Evolutionary conservation across 2,329 filamentous ascomycete genomes (phyloP), one percentile per base, ranked within the genome.

Genomic region (Pestalotiopsis sp.): DNA sequence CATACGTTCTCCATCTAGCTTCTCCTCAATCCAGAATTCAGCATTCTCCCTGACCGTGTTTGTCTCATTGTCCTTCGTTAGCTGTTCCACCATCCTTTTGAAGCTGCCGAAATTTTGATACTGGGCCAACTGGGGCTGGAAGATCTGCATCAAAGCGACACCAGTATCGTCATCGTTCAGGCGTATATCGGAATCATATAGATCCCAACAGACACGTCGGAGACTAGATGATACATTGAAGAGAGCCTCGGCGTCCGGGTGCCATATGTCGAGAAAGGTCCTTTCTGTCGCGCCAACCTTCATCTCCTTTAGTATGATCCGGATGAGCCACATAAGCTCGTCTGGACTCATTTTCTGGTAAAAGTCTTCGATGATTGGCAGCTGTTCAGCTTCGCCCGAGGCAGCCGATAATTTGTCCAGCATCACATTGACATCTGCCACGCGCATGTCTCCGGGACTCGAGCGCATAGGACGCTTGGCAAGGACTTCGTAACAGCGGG

Each of bases 1-100:
- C 91, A 99, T 98, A 31, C 96, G 89, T 81, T 99, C 96, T 1
- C 96, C 96, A 73, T 99, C 96, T 9, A 99, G 84, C 80, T 99
- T 99, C 81, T 99, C 96, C 79, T 99, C 96, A 62, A 98, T 96
- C 94, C 95, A 98, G 76, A 97, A 99, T 9, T 92, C 89, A 0
- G 87, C 84, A 20, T 14, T 31, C n/a, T 39, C 59, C 5, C n/a
- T 36, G 25, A 38, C 20, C 66, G 97, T 91, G 0, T 93, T 90
- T 27, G 91, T 87, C 91, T 0, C 85, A 2, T 89, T 87, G 80
- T 72, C 72, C 20, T 72, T 64, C 57, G 74, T 73, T n/a, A 91
- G 80, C 67, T 86, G 90, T 20, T 89, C 84, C 1, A 97, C 89
- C 88, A 97, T 93, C 76, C 90, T 92, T 67, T 94, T 88, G 73